A percentile compares a stretch with the other conserved stretches of the same genome.
Evolutionary conservation across 768 basidiomycete species (phyloP).

Genomic region (Boletales sp.): DNA sequence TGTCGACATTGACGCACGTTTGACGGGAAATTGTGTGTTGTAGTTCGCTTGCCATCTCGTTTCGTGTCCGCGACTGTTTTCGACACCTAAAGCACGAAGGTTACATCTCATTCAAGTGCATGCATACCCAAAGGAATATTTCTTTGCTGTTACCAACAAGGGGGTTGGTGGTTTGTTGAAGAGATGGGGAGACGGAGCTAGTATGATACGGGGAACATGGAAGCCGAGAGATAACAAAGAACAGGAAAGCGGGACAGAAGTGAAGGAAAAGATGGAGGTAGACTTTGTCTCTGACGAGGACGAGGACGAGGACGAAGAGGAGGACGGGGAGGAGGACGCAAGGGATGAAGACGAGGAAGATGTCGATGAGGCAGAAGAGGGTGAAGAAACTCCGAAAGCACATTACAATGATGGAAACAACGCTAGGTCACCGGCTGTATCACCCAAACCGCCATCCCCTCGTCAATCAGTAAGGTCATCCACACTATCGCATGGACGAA

Average conservation of each 20-base stretch:
- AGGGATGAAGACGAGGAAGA: slow-evolving; percentile 16
- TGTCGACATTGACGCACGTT: neutral
- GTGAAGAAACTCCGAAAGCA: slow-evolving; percentile 27
- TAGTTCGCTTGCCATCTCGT: slow-evolving; percentile 80
- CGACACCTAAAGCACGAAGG: slow-evolving; percentile 70
- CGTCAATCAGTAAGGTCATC: slow-evolving; percentile 17
- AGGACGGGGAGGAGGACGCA: slow-evolving; percentile 13
- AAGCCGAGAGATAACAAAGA: slow-evolving; percentile 40
- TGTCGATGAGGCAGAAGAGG: slow-evolving; percentile 19
- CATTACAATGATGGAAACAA: slow-evolving; percentile 12
- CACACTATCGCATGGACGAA: slow-evolving; percentile 15
- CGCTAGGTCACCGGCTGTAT: slow-evolving; percentile 17
- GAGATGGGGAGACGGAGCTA: slow-evolving; percentile 82
- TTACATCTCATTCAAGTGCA: slow-evolving; percentile 82
- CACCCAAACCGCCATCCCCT: slow-evolving; percentile 17
- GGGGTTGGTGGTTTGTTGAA: slow-evolving; percentile 78
- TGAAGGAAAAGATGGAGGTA: slow-evolving; percentile 21
- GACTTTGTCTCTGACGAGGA: slow-evolving; percentile 19
- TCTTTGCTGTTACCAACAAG: slow-evolving; percentile 89
- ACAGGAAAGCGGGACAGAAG: slow-evolving; percentile 8
- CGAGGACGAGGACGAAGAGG: slow-evolving; percentile 17
- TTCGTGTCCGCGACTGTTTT: slow-evolving; percentile 56
- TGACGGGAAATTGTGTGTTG: neutral
- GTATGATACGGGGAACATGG: slow-evolving; percentile 74
- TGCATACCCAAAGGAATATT: slow-evolving; percentile 84